These are phyloP conservation scores for Rutstroemia sp. DNA, from an alignment of 2,329 filamentous ascomycete genomes.

Conservation along the genomic window DNA sequence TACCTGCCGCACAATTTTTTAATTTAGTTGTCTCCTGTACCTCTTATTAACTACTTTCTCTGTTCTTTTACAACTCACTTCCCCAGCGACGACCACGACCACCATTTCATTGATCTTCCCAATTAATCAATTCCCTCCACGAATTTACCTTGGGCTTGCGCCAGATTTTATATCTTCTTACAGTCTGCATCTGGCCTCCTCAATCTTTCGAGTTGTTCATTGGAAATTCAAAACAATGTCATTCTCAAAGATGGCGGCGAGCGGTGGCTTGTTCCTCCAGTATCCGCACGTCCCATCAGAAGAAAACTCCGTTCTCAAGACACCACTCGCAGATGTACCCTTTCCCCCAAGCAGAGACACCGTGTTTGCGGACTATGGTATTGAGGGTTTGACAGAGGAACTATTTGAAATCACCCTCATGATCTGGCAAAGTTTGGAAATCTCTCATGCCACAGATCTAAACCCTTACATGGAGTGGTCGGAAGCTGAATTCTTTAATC, in stretches of 20 bases:
- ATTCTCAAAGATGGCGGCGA: not conserved
- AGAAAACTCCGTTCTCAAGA: not conserved
- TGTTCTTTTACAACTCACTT: not conserved
- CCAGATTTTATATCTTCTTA: not conserved
- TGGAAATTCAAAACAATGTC: slow-evolving; percentile 1
- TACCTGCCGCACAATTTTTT: not conserved
- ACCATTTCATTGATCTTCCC: not conserved
- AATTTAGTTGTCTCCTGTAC: not conserved
- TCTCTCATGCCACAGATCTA: not conserved
- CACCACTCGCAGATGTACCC: not conserved
- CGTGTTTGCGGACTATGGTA: not conserved
- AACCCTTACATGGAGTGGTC: not conserved
- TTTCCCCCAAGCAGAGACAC: not conserved
- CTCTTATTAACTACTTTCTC: not conserved
- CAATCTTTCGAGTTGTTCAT: not conserved
- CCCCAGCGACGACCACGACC: not conserved
- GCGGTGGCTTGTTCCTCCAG: not conserved
- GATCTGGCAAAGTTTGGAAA: not conserved
- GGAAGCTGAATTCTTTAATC: not conserved
- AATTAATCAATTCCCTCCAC: not conserved
- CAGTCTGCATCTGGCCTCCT: not conserved
- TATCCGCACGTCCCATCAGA: not conserved
- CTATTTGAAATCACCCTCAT: not conserved
- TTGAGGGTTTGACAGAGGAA: not conserved
- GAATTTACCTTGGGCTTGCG: not conserved